Base-by-base conservation (phyloP, 202 grass and related monocot genomes). In the Hordeum pubiflorum region DNA sequence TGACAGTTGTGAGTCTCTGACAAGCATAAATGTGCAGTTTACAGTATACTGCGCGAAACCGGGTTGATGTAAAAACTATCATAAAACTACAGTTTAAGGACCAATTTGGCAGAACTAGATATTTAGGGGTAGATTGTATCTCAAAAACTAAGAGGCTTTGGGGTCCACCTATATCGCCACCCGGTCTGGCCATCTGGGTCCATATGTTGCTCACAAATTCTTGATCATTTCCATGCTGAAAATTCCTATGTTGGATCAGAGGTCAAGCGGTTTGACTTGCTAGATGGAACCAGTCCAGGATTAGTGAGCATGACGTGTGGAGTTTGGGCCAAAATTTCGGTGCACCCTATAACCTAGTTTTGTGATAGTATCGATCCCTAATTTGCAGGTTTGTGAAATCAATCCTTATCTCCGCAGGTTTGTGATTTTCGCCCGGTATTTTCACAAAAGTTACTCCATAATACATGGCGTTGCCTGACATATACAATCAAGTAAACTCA, bases 61-160 rank as follows among this genome's bases (percentile, higher is more conserved):
- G 1, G 39, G 24, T 46, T 70, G 43, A 70, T 44, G 40, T 27
- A 27, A 22, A 44, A 43, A 15, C 20, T 43, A 24, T 43, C 11
- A 69, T 15, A 69, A 69, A 69, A 43, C 38, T 69, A 69, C 67
- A 46, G 67, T 70, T 27, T 48, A 71, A 72, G 69, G 43, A 52
- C 69, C 69, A 11, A 52, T 31, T 50, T 72, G 8, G 29, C 41
- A 72, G 24, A 72, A 72, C 8, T 50, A 29, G 1, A 72, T 24
- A 46, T 72, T 50, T 72, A 72, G 24, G 8, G 41, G 43, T 52
- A 2, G 18, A 52, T n/a, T 52, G 26, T 52, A 52, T 50, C 69
- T 72, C 69, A 72, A 52, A 32, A 72, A 32, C 43, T 31, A 52
- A n/a, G 26, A 72, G 15, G 43, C 43, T 52, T 26, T 52, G 10